Base-by-base conservation (phyloP, 768 basidiomycete species). In the Boletus sensibilis region DNA sequence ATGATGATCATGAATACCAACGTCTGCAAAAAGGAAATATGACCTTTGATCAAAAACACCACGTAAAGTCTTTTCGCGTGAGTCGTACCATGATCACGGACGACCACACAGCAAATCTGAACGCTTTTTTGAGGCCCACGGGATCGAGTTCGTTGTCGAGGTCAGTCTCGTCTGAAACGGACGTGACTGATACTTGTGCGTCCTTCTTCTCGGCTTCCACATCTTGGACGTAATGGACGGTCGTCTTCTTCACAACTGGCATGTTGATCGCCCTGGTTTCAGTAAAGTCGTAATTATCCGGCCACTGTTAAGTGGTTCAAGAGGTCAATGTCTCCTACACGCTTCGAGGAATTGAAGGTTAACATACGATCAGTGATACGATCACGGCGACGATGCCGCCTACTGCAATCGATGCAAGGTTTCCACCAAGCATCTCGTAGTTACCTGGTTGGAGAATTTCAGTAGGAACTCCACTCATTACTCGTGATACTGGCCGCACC, bases 371-470 rank as follows among this genome's bases (percentile, higher is more conserved):
- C 44, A 84, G 68, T 0, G 92, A 92, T 35, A 79, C 72, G 4
- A 72, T 75, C 23, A 85, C 77, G 3, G 92, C 81, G 59, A 97
- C 76, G 52, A 97, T 86, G 4, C 81, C 92, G 9, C 92, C 91
- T 13, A 90, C 77, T 27, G 83, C 88, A 60, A 95, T 90, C 2
- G 92, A 86, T 2, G 86, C 87, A n/a, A 96, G 74, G 72, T 95
- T 94, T 3, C 94, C 94, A 0, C 92, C 86, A 16, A 97, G 78
- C 92, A 97, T 95, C 65, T 82, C 80, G 53, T 77, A 77, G 68
- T 83, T 80, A 20, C 76, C 78, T 71, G 54, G 48, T 52, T 37
- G 33, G 2, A 18, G 41, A 27, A 35, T 14, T 18, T 58, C 41
- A 59, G 47, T 46, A 46, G 20, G 11, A 23, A 48, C 37, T 18